These are phyloP conservation scores for Mrakia gelida DNA, from an alignment of 768 basidiomycete species.

Conservation along the genomic window DNA sequence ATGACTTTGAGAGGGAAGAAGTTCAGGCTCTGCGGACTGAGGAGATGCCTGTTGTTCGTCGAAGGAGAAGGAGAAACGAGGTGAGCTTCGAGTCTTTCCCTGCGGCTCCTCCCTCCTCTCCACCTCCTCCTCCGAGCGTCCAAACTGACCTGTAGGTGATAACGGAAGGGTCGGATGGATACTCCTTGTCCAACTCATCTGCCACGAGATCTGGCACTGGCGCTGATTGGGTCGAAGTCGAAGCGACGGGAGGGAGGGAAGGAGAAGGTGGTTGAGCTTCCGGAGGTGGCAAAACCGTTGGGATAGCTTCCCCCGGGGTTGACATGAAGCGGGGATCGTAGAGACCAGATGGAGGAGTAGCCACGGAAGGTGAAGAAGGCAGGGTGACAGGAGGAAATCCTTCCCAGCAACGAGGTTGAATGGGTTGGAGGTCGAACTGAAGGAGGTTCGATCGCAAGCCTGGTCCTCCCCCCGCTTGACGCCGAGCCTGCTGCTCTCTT, in stretches of 20 bases:
- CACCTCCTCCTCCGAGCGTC: background rate
- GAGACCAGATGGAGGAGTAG: background rate
- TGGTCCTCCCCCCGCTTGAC: too few relatives aligned
- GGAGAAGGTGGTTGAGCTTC: background rate
- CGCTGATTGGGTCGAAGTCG: background rate
- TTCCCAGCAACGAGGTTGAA: too few relatives aligned
- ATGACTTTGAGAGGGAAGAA: constrained; percentile 42
- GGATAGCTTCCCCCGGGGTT: background rate
- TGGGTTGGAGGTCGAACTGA: too few relatives aligned
- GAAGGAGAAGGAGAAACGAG: background rate
- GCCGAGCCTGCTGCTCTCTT: too few relatives aligned
- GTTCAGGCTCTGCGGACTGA: constrained; percentile 11
- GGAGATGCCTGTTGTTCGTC: constrained; percentile 21
- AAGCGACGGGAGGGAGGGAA: background rate
- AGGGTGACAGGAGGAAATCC: too few relatives aligned
- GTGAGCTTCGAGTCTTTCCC: background rate
- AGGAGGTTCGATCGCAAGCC: too few relatives aligned
- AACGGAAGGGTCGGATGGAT: background rate
- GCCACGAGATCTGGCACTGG: background rate
- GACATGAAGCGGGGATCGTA: background rate
- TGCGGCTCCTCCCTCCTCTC: too few relatives aligned
- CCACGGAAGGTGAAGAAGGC: too few relatives aligned
- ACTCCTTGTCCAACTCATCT: constrained; percentile 12
- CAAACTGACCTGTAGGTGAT: constrained; percentile 13
- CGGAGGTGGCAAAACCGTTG: background rate